Percentiles rank a stretch among this genome's conserved stretches.
phyloP scores from a whole-genome alignment of 73 alveolate genomes.

The Stentor coeruleus region DNA sequence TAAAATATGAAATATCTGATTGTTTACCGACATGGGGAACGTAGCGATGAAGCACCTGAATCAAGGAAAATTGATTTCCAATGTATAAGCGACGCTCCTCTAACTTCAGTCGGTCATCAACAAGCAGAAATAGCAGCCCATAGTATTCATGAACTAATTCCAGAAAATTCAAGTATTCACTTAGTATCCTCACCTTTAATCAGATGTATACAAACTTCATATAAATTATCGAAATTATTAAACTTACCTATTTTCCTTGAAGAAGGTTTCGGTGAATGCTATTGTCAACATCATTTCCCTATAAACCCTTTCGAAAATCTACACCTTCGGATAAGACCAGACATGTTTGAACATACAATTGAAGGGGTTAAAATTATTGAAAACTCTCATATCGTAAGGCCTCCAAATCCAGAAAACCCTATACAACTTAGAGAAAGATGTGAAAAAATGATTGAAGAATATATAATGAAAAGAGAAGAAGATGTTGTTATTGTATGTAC shows the following conservation, averaged over 20 bases:
- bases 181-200: slow-evolving; percentile 9
- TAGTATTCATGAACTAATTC: background rate
- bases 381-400: slow-evolving; percentile 4
- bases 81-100: slow-evolving; percentile 14
- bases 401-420: background rate
- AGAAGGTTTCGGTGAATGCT: slow-evolving; percentile 25
- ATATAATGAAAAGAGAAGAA: background rate
- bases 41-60: slow-evolving; percentile 6
- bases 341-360: background rate
- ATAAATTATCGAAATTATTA: background rate
- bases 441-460: background rate
- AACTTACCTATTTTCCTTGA: slow-evolving; percentile 6
- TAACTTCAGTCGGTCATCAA: background rate
- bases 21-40: slow-evolving; percentile 27
- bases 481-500: background rate
- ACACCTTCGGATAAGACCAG: background rate
- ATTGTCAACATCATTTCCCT: background rate
- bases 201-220: slow-evolving; percentile 4
- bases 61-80: slow-evolving; percentile 5
- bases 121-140: slow-evolving; percentile 22
- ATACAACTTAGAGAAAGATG: background rate
- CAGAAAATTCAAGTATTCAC: background rate
- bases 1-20: background rate
- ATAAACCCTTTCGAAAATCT: slow-evolving; percentile 1
- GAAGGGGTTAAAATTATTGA: background rate